Conservation (phyloP, 2,329 filamentous ascomycete species). For the Pseudocercospora crystallina region DNA sequence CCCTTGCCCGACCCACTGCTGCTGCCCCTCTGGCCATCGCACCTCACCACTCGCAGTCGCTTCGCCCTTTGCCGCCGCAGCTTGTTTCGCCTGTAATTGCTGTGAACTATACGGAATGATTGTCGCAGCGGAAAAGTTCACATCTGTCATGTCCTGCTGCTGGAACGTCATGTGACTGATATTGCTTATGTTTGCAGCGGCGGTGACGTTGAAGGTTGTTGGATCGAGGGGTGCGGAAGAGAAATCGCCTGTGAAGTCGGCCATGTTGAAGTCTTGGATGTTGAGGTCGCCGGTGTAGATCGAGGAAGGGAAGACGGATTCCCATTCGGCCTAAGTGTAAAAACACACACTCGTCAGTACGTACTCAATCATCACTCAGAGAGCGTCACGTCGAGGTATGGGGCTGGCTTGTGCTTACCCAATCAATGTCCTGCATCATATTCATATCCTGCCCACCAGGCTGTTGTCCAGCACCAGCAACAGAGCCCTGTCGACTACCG, state of each 20-base stretch:
- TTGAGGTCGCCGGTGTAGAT: conserved; percentile 37
- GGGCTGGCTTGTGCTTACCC: conserved; percentile 51
- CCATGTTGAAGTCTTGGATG: conserved; percentile 36
- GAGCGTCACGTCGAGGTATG: too few species aligned
- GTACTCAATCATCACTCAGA: too few species aligned
- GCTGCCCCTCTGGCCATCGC: too few species aligned
- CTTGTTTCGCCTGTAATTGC: too few species aligned
- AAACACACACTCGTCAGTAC: too few species aligned
- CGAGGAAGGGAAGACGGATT: conserved; percentile 44
- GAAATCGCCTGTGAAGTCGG: conserved; percentile 30
- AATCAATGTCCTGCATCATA: conserved; percentile 60
- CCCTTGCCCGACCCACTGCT: too few species aligned
- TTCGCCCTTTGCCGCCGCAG: too few species aligned
- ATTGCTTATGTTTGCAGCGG: conserved; percentile 13
- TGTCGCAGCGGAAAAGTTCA: conserved; percentile 1
- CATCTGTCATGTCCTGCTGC: conserved; percentile 6
- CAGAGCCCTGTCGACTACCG: conserved; percentile 25
- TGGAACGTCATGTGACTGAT: conserved; percentile 5
- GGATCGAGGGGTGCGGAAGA: conserved; percentile 2
- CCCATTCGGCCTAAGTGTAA: conserved; percentile 47
- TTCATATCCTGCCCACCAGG: conserved; percentile 21
- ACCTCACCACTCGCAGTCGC: too few species aligned
- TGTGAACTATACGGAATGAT: too few species aligned
- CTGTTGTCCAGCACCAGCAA: conserved; percentile 9
- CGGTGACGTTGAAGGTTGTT: conserved; percentile 10